Percentiles rank a stretch among this genome's conserved stretches.
Evolutionary conservation across 225 moss, liverwort and hornwort species (phyloP).

Genomic region (Takakia lepidozioides): DNA sequence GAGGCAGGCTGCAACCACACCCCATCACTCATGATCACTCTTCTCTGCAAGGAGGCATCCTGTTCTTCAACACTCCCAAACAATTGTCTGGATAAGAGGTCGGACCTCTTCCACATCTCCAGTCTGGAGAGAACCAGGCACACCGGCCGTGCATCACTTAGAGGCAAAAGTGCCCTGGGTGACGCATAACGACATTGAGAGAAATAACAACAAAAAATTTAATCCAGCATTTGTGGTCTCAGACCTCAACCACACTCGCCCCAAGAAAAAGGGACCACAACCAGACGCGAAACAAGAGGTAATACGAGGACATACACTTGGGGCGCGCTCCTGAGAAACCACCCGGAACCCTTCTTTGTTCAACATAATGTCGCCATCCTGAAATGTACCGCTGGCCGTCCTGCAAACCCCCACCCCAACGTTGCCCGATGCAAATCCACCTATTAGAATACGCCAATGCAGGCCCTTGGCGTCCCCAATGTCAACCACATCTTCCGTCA

Average conservation of each 20-base stretch:
- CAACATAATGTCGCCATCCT: constrained; percentile 58
- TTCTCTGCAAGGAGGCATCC: no score
- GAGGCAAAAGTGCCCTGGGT: not conserved
- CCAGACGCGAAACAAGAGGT: no score
- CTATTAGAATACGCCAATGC: not conserved
- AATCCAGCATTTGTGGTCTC: not conserved
- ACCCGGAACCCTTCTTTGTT: constrained; percentile 51
- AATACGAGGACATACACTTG: constrained; percentile 18
- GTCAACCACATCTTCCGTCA: no score
- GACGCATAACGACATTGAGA: no score
- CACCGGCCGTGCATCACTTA: not conserved
- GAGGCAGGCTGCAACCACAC: constrained; percentile 21
- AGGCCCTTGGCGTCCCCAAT: not conserved
- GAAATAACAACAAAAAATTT: no score
- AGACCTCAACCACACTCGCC: no score
- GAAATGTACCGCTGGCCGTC: constrained; percentile 72
- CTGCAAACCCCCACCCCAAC: constrained; percentile 14
- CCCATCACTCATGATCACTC: constrained; percentile 6
- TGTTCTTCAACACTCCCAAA: no score
- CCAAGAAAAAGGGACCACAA: no score
- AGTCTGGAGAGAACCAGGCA: no score
- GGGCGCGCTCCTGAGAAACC: constrained; percentile 35
- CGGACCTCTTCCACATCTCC: no score
- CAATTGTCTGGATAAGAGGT: no score
- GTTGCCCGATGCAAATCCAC: not conserved